Base-by-base conservation (phyloP, 441 rosid genomes). In the Viola pubescens region DNA sequence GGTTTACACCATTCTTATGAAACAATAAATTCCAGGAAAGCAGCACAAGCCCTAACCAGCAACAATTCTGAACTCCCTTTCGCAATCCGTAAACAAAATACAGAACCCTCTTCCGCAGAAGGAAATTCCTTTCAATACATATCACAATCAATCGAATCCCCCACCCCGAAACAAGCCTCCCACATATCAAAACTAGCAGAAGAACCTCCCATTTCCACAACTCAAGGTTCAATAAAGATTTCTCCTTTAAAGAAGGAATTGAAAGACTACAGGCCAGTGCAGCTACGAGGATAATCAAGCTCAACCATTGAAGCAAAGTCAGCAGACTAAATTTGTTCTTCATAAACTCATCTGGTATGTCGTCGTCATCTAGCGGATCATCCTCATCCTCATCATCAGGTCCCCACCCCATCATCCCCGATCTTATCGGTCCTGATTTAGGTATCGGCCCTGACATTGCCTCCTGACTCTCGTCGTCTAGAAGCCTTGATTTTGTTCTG, bases 141-240 rank as follows among this genome's bases (percentile, higher is more conserved):
- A 82, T 83, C 8, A 85, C 85, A 0, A 75, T 68, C 34, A 91
- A 44, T 12, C 79, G 64, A 48, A 91, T 88, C 53, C 88, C 96
- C 96, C 98, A 88, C 6, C 98, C 98, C 0, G 96, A 88, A 19
- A 91, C 83, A 49, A 91, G 57, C 55, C 96, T 77, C 9, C 95
- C 98, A 49, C 95, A 88, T 44, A 91, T 88, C 66, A 88, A 70
- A 45, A 87, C 92, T 0, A 85, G 61, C 39, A 81, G 42, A 49
- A 85, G 41, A 5, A 87, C 84, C 63, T 83, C 82, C 97, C 97
- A 89, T 80, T 85, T 89, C 97, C 95, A 89, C 6, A 89, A 37
- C 48, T 63, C 64, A 19, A 89, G 89, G n/a, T 74, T 49, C 81
- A 88, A 76, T 10, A 89, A 9, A 0, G 41, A 45, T 9, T 37